These are phyloP conservation scores for Salix viminalis DNA, from an alignment of 345 rosid species.

Conservation along the genomic window DNA sequence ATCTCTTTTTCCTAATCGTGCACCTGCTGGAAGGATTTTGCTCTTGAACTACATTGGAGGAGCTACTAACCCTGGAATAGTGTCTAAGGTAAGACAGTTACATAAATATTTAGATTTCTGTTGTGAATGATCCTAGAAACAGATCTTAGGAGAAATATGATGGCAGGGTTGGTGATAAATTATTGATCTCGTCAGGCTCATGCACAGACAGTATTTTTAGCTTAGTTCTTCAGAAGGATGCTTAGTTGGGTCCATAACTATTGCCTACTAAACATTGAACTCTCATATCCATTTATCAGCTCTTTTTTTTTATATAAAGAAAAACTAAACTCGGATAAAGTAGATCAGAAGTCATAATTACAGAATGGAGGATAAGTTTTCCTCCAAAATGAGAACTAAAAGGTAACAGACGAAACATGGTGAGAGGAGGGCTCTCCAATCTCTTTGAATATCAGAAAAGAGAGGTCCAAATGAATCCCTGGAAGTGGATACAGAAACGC, in stretches of 20 bases:
- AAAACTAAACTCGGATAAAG: neutral
- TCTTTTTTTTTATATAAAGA: neutral
- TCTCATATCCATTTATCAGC: neutral
- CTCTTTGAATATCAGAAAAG: neutral
- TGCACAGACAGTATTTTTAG: no score
- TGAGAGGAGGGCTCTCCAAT: neutral
- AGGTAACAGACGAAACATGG: neutral
- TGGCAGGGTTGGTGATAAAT: neutral
- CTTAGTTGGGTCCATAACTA: neutral
- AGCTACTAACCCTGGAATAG: constrained; percentile 69
- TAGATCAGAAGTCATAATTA: neutral
- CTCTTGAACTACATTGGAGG: constrained; percentile 87
- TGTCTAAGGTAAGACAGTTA: constrained; percentile 54
- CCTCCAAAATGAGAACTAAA: neutral
- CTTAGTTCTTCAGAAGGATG: neutral
- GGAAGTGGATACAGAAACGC: neutral
- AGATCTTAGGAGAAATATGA: neutral
- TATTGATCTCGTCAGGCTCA: neutral
- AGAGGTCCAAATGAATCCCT: neutral
- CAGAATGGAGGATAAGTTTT: neutral
- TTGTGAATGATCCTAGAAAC: neutral
- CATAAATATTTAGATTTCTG: neutral
- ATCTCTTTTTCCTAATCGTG: constrained; percentile 88
- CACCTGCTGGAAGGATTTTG: constrained; percentile 69
- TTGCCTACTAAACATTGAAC: neutral